Conservation (phyloP, 306 rosid species). For the Acacia acuminata region DNA sequence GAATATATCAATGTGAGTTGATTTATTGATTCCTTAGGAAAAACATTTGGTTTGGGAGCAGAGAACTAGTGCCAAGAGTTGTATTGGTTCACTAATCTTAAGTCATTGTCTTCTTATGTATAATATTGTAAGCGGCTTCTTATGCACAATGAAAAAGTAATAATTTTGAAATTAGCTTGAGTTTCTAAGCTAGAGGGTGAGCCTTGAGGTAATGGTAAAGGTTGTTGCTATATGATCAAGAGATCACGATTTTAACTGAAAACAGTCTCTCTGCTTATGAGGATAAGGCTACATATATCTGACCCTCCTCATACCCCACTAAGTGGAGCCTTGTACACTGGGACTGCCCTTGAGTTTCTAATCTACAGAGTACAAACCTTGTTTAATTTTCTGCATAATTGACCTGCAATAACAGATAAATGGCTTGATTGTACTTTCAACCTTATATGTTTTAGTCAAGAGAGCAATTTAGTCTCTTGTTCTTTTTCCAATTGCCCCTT, state of each 20-base stretch:
- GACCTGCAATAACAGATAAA: background rate
- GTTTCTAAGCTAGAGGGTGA: background rate
- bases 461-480: background rate
- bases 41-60: background rate
- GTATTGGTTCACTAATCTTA: background rate
- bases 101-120: conserved; percentile 11
- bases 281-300: no score
- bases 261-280: fast-evolving
- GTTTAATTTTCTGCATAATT: background rate
- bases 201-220: no score
- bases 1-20: conserved; percentile 12
- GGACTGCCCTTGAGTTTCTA: background rate
- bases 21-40: conserved; percentile 10
- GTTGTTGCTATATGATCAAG: no score
- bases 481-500: background rate
- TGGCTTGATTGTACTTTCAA: background rate
- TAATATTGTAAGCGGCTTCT: background rate
- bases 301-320: no score
- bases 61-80: conserved; percentile 1
- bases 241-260: no score
- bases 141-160: background rate
- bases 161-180: conserved; percentile 1
- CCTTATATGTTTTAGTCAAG: background rate
- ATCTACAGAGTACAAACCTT: background rate
- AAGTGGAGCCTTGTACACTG: no score